Evolutionary conservation across 2,329 filamentous ascomycete genomes (phyloP), one percentile per base, ranked within the genome.

Genomic region (Claviceps sp.): DNA sequence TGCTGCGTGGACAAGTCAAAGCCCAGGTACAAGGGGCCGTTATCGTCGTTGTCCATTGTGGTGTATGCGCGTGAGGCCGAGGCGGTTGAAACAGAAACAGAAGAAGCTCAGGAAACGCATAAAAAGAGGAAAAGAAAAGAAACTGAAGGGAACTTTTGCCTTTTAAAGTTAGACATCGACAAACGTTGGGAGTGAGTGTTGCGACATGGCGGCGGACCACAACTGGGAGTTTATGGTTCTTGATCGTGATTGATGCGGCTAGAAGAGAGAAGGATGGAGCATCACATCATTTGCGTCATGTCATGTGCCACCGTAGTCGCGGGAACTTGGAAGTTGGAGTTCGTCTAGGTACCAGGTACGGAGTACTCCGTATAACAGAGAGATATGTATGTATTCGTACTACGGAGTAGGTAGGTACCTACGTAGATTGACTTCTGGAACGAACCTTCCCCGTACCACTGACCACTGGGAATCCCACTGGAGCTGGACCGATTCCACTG

Each of bases 1-100:
- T 97, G 91, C 69, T 97, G 93, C 53, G 93, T 97, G 44, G 90
- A 96, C 55, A 97, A 83, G 71, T 98, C 93, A 67, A 97, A 90
- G 55, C 93, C 93, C 63, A 95, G 76, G 65, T 95, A 95, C 55
- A 95, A 73, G 18, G 86, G 83, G 37, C 72, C 75, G 43, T 45
- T 41, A n/a, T 51, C 26, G 40, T 50, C 43, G 48, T 44, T 22
- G 11, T n/a, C 30, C 49, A 46, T 51, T 7, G 7, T 42, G 24
- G 13, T 14, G 42, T 26, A 11, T 5, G 43, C 16, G 18, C 30
- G 45, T 9, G 16, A 11, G 14, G 18, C 3, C 11, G 30, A n/a
- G 14, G 14, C 26, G 26, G 20, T 20, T 14, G 22, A 6, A 16
- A 9, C 22, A n/a, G 20, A 26, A 26, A 13, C 2, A 44, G 42